Percentiles rank a stretch among this genome's conserved stretches.
These are phyloP conservation scores for Aspergillus tanneri DNA, from an alignment of 2,329 filamentous ascomycete genomes.

Conservation along the genomic window DNA sequence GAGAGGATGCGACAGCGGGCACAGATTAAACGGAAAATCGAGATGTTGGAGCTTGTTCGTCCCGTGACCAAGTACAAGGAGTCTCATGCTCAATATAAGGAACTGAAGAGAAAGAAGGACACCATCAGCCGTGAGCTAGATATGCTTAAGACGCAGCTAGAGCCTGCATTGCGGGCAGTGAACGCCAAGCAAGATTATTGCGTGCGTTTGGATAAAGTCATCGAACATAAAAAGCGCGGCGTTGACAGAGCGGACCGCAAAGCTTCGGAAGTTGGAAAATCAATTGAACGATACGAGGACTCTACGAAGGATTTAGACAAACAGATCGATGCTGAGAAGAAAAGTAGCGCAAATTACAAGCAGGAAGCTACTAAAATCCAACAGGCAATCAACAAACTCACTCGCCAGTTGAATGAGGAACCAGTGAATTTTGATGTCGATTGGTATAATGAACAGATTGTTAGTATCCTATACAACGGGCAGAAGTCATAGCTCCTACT, in stretches of 20 bases:
- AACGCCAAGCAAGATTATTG: constrained; percentile 68
- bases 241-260: constrained; percentile 56
- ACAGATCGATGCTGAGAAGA: constrained; percentile 53
- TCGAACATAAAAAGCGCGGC: constrained; percentile 55
- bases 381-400: constrained; percentile 61
- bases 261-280: constrained; percentile 41
- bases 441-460: constrained; percentile 71
- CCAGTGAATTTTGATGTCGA: constrained; percentile 67
- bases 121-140: constrained; percentile 58
- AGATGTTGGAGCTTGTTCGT: constrained; percentile 63
- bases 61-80: constrained; percentile 65
- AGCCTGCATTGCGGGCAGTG: constrained; percentile 68
- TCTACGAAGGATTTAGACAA: constrained; percentile 37
- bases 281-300: constrained; percentile 42
- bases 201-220: constrained; percentile 54
- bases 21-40: constrained; percentile 63
- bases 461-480: constrained; percentile 44
- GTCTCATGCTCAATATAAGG: constrained; percentile 49
- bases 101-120: constrained; percentile 57
- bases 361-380: constrained; percentile 53
- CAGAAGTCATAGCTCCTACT: constrained; percentile 20
- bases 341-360: constrained; percentile 52
- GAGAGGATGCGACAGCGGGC: constrained; percentile 76
- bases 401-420: constrained; percentile 61
- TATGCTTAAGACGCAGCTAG: constrained; percentile 59